Percentiles rank a stretch among this genome's conserved stretches.
phyloP scores from a whole-genome alignment of 2,329 filamentous ascomycete genomes.

The Penicillium oxalicum region DNA sequence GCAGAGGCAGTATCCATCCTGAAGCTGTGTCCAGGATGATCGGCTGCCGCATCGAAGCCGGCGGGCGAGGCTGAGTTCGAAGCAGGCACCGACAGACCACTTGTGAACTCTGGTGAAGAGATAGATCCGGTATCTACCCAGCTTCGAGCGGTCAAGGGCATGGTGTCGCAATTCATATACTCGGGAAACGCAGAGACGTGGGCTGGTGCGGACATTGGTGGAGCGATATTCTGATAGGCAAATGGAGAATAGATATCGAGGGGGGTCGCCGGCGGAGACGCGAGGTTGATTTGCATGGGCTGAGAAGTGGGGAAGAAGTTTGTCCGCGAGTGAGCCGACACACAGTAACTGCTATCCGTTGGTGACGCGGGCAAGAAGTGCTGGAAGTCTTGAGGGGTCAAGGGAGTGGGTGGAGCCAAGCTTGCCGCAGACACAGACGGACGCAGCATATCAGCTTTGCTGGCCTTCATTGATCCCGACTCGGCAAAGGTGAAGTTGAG shows the following conservation, averaged over 20 bases:
- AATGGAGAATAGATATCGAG: conserved; percentile 37
- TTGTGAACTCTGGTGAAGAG: conserved; percentile 39
- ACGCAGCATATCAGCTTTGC: conserved; percentile 32
- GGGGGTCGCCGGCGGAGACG: conserved; percentile 43
- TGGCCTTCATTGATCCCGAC: conserved; percentile 30
- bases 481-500: conserved; percentile 44
- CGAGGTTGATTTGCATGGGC: conserved; percentile 37
- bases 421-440: conserved; percentile 31
- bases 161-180: conserved; percentile 34
- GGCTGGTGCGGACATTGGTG: conserved; percentile 40
- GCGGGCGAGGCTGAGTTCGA: conserved; percentile 35
- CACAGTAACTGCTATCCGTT: conserved; percentile 34
- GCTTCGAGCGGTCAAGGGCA: conserved; percentile 35
- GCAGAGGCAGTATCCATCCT: conserved; percentile 26
- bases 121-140: conserved; percentile 38
- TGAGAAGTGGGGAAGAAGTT: conserved; percentile 36
- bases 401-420: conserved; percentile 39
- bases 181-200: conserved; percentile 41
- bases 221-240: conserved; percentile 32
- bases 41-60: conserved; percentile 32
- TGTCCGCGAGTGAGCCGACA: conserved; percentile 29
- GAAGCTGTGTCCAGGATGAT: conserved; percentile 24
- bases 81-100: conserved; percentile 29
- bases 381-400: conserved; percentile 40
- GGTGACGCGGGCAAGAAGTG: conserved; percentile 38